Evolutionary conservation across 2,329 filamentous ascomycete species (phyloP).

Genomic region (Epichloe brachyelytri): DNA sequence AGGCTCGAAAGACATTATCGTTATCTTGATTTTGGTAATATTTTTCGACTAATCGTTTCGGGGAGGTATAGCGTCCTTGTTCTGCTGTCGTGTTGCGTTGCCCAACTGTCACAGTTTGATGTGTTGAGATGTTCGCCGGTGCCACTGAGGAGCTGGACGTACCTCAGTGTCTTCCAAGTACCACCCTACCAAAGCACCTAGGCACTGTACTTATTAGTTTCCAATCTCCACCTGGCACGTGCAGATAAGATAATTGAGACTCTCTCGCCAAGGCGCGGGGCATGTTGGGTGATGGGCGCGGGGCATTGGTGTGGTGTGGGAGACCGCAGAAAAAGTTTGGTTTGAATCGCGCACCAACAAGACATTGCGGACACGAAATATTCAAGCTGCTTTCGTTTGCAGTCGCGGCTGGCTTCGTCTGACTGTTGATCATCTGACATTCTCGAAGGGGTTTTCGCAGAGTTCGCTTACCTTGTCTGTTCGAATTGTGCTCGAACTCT

Average conservation of each 20-base stretch:
- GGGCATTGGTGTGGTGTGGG: too few species aligned
- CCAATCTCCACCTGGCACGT: too few species aligned
- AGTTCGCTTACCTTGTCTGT: not conserved
- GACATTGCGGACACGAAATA: too few species aligned
- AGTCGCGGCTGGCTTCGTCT: not conserved
- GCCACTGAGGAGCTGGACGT: not conserved
- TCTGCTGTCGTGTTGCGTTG: not conserved
- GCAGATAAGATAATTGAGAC: too few species aligned
- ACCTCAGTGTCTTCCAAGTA: too few species aligned
- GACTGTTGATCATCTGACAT: not conserved
- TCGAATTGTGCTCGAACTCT: not conserved
- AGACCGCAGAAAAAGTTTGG: too few species aligned
- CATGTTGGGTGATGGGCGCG: too few species aligned
- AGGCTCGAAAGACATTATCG: conserved; percentile 60
- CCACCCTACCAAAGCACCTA: too few species aligned
- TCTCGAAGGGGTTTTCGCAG: not conserved
- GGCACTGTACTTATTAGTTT: not conserved
- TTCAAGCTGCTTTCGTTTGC: too few species aligned
- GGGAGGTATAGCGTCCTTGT: not conserved
- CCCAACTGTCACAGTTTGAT: not conserved
- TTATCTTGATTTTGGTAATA: not conserved
- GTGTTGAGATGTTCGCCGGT: not conserved
- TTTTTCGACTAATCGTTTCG: not conserved
- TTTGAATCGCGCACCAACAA: too few species aligned
- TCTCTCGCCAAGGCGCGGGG: too few species aligned